Base-by-base conservation (phyloP, 306 rosid genomes). In the Spatholobus suberectus region DNA sequence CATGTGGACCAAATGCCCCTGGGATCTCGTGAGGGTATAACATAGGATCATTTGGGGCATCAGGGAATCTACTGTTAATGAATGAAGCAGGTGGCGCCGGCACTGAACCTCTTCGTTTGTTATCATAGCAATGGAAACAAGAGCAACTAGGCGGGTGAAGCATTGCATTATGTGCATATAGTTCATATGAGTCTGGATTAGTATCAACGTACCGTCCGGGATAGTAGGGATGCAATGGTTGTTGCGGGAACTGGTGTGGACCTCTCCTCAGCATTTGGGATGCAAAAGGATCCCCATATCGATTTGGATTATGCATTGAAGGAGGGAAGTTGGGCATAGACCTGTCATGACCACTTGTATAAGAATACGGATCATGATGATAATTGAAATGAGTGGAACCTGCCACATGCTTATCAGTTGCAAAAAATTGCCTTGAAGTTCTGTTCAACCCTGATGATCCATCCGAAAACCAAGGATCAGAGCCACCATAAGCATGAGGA, bases 121-220 rank as follows among this genome's bases (percentile, higher is more conserved):
- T 89, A 51, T 92, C 93, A 79, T 90, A 88, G 88, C 99, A 96
- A 75, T 86, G 92, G 59, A 86, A 88, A 86, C 99, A 96, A 49
- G 97, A 83, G 82, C 99, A 96, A 76, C 97, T 83, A 87, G 94
- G 91, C 5, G 59, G 97, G 85, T 96, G 99, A 86, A 85, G 87
- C 68, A 84, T 80, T 57, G 93, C 78, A 76, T 87, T 87, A 37
- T 79, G 90, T 8, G 90, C 86, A 78, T 87, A 94, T 24, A 82
- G 85, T 54, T 87, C 90, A 58, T 84, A 90, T 13, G 88, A 85
- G 76, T 91, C 93, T 29, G 89, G 84, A 87, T 86, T 88, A 44
- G 81, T 43, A 55, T 89, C 92, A 59, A 73, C 81, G 65, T 90
- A 94, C 72, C 73, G 90, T 66, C 97, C 90, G 2, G 99, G 90